A percentile compares a stretch with the other conserved stretches of the same genome.
These are phyloP conservation scores for Posidonia oceanica DNA, from an alignment of 116 monocot species.

Conservation along the genomic window DNA sequence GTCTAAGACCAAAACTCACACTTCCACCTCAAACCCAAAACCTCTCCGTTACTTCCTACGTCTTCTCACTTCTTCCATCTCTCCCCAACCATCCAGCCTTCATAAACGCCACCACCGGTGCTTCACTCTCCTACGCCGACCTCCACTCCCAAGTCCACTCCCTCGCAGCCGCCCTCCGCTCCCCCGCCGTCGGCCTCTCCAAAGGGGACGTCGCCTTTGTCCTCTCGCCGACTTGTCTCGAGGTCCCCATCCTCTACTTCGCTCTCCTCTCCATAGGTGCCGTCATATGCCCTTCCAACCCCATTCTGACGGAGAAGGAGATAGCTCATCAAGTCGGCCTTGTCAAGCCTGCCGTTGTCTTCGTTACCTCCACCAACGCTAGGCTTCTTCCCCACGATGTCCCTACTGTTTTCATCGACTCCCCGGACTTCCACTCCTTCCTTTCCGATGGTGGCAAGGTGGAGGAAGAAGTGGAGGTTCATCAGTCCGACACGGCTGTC, in stretches of 20 bases:
- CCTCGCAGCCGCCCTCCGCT: slow-evolving; percentile 5
- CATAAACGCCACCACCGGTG: slow-evolving; percentile 5
- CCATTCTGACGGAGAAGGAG: slow-evolving; percentile 24
- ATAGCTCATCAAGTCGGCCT: slow-evolving; percentile 25
- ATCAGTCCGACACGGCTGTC: slow-evolving; percentile 47
- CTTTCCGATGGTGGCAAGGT: neutral
- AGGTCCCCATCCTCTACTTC: slow-evolving; percentile 56
- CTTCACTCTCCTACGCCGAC: neutral
- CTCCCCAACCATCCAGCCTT: neutral
- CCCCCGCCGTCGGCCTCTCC: slow-evolving; percentile 1
- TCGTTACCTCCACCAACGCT: slow-evolving; percentile 24
- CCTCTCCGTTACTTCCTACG: slow-evolving; percentile 8
- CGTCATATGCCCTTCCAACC: slow-evolving; percentile 34
- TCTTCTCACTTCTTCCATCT: slow-evolving; percentile 13
- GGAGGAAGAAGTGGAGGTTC: slow-evolving; percentile 1
- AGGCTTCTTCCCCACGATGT: neutral
- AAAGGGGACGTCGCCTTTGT: slow-evolving; percentile 29
- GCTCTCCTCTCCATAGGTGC: slow-evolving; percentile 49
- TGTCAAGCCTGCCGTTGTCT: slow-evolving; percentile 1
- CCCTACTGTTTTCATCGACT: slow-evolving; percentile 17
- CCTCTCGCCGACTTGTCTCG: slow-evolving; percentile 31
- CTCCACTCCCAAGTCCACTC: neutral
- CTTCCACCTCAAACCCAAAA: slow-evolving; percentile 2
- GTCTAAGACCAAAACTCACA: neutral
- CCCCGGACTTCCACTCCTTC: neutral